Evolutionary conservation across 345 rosid species (phyloP).

Genomic region (Eutrema heterophyllum): DNA sequence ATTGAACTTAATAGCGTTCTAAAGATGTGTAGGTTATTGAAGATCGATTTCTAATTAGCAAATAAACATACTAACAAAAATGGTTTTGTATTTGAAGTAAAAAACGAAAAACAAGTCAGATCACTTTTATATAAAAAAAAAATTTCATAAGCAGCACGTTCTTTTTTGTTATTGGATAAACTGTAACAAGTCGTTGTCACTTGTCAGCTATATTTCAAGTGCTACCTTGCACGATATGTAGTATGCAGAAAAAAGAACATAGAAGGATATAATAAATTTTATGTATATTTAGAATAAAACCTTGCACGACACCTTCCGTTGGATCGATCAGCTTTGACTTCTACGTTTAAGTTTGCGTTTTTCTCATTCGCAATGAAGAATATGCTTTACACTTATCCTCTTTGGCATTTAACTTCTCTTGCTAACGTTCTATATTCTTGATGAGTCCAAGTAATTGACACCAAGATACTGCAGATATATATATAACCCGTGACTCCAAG

Average conservation of each 20-base stretch:
- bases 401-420: constrained; percentile 2
- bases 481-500: constrained; percentile 14
- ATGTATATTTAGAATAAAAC: neutral
- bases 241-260: neutral
- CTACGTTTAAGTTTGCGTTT: constrained; percentile 25
- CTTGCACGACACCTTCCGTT: constrained; percentile 29
- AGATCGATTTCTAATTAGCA: neutral
- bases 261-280: constrained; percentile 3
- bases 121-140: neutral
- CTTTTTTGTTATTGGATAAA: neutral
- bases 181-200: constrained; percentile 12
- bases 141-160: neutral
- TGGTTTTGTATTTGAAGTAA: neutral
- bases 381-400: constrained; percentile 29
- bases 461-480: neutral
- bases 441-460: neutral
- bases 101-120: neutral
- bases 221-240: constrained; percentile 27
- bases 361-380: constrained; percentile 9
- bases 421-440: constrained; percentile 4
- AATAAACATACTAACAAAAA: neutral
- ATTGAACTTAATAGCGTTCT: neutral
- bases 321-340: constrained; percentile 23
- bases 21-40: neutral
- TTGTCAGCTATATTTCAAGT: neutral